These are phyloP conservation scores for Amanita jacksonii DNA, from an alignment of 768 basidiomycete genomes.

Conservation along the genomic window DNA sequence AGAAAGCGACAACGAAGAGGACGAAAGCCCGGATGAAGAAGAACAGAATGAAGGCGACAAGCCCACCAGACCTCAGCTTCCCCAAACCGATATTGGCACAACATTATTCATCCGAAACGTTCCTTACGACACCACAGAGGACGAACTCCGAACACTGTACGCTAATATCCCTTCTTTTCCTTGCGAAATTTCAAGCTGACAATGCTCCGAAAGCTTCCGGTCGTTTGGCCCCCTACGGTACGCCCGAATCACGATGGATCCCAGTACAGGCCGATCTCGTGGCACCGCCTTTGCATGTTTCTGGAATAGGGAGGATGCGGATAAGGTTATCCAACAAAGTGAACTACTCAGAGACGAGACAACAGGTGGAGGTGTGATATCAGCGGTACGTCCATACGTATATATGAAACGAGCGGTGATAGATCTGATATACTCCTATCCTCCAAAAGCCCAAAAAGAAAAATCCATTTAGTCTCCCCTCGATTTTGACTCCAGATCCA, in stretches of 20 bases:
- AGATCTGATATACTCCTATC: not conserved
- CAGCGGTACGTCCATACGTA: slow-evolving; percentile 19
- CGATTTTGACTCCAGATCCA: slow-evolving; percentile 90
- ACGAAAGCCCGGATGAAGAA: slow-evolving; percentile 12
- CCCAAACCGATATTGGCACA: slow-evolving; percentile 78
- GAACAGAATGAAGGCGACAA: slow-evolving; percentile 29
- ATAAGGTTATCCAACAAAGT: slow-evolving; percentile 76
- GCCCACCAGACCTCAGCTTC: slow-evolving; percentile 57
- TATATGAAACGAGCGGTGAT: too few relatives aligned
- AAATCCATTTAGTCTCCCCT: slow-evolving; percentile 82
- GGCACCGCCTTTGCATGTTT: slow-evolving; percentile 97
- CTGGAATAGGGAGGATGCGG: slow-evolving; percentile 88
- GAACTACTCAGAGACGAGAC: slow-evolving; percentile 61
- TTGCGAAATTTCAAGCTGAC: not conserved
- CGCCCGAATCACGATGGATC: slow-evolving; percentile 83
- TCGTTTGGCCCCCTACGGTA: slow-evolving; percentile 89
- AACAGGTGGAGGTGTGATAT: slow-evolving; percentile 26
- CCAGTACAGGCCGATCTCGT: slow-evolving; percentile 72
- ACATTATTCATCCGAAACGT: slow-evolving; percentile 94
- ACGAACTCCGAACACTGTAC: slow-evolving; percentile 82
- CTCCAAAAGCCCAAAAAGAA: slow-evolving; percentile 39
- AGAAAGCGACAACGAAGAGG: slow-evolving; percentile 31
- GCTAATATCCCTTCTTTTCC: slow-evolving; percentile 20
- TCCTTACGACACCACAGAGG: slow-evolving; percentile 86
- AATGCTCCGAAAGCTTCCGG: slow-evolving; percentile 60